Base-by-base conservation (phyloP, 768 basidiomycete genomes). In the Russula ochroleuca region DNA sequence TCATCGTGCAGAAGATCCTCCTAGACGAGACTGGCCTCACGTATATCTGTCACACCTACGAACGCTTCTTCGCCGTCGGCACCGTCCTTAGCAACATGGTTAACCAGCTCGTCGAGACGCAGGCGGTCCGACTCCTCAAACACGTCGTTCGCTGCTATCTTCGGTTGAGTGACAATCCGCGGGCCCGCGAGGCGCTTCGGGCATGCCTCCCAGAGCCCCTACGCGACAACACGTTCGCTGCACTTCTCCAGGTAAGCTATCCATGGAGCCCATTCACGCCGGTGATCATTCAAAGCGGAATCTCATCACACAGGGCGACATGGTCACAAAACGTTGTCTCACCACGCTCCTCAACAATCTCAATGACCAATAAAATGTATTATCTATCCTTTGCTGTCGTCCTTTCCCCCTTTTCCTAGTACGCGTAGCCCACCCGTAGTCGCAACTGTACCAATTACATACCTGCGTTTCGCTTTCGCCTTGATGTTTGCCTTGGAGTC, bases 21-120 rank as follows among this genome's bases (percentile, higher is more conserved):
- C 82, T 98, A 58, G 97, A 99, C 74, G 97, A 99, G 75, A 94
- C 96, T 3, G 97, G 97, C 21, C 78, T 99, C 64, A 95, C 94
- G 17, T 99, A 99, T 75, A 99, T 98, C 72, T 98, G 97, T 71
- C 97, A 99, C 76, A 99, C 97, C n/a, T 99, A 99, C 73, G 97
- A 99, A 74, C 84, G 97, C 57, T 99, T 99, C 78, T 98, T 98
- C 74, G 97, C 97, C 15, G 97, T 99, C 59, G 97, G 96, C 19
- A 97, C 96, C 9, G 97, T 99, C 17, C 81, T 99, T 63, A 92
- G 91, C 79, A 98, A 97, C 75, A 99, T 99, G 97, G 97, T 98
- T 68, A 90, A 89, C 72, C 94, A 98, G 73, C 82, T 99, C 54
- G 95, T 98, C 59, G 96, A 99, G 76, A 97, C 92, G 2, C 97